phyloP scores from a whole-genome alignment of 441 rosid genomes.

The Pelargonium fulgidum region DNA sequence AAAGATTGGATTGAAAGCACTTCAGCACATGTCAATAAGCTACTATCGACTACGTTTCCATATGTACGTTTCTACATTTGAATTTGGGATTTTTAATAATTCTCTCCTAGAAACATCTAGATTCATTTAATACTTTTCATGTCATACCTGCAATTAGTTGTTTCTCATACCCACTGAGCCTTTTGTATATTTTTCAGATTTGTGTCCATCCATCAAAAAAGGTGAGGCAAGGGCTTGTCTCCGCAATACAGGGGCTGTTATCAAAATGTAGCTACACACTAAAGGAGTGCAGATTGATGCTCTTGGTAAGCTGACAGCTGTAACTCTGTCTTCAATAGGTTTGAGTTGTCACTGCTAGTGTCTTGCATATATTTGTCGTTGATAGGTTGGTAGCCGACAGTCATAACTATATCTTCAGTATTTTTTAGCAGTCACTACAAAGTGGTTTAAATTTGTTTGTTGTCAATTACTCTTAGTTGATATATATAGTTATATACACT shows the following conservation, averaged over 20 bases:
- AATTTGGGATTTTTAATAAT: constrained; percentile 22
- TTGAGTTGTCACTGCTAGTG: neutral
- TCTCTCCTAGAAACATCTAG: constrained; percentile 6
- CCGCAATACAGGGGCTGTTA: constrained; percentile 63
- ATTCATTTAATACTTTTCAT: neutral
- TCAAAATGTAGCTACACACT: constrained; percentile 55
- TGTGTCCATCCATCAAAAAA: constrained; percentile 67
- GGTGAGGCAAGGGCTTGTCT: constrained; percentile 66
- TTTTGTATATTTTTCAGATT: constrained; percentile 42
- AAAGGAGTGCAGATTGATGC: constrained; percentile 61
- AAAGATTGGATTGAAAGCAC: constrained; percentile 76
- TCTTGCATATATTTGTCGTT: neutral
- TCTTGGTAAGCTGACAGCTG: constrained; percentile 53
- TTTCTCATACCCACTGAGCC: constrained; percentile 7
- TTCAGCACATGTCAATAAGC: constrained; percentile 58
- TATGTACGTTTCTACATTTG: constrained; percentile 43
- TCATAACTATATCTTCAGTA: neutral
- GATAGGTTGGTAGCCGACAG: neutral
- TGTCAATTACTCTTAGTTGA: no score
- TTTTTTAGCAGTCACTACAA: neutral
- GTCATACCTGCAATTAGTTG: neutral
- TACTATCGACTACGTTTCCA: constrained; percentile 69
- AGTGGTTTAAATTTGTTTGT: neutral
- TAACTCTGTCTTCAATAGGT: constrained; percentile 11
- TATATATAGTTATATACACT: neutral